Percentiles rank a stretch among this genome's conserved stretches.
Conservation (phyloP, 164 flowering plant species). For the Akebia trifoliata region DNA sequence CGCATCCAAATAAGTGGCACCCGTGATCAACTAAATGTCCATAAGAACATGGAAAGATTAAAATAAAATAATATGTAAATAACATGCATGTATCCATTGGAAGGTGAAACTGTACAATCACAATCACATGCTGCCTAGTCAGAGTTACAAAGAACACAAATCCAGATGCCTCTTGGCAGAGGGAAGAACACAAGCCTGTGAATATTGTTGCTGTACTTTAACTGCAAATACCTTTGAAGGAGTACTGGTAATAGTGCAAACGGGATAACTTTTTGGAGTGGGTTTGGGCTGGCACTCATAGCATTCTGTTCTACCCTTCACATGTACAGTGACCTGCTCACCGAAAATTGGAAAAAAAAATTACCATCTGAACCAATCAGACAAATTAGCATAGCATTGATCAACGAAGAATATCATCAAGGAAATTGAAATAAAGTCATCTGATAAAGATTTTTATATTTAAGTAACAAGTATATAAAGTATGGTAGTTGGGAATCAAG, state of each 20-base stretch:
- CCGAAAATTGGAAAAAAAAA: constrained; percentile 8
- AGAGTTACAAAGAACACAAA: too few species aligned
- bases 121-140: too few species aligned
- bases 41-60: neutral
- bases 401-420: neutral
- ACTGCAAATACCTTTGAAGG: constrained; percentile 74
- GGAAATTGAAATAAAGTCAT: neutral
- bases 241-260: constrained; percentile 98
- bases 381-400: neutral
- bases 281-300: constrained; percentile 97
- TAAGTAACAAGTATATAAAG: neutral
- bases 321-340: constrained; percentile 84
- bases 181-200: neutral
- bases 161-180: too few species aligned
- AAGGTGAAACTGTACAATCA: too few species aligned
- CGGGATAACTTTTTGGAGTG: constrained; percentile 93
- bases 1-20: constrained; percentile 1
- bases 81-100: too few species aligned
- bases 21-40: neutral
- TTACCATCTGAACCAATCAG: neutral
- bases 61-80: neutral
- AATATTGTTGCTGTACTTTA: constrained; percentile 6
- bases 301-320: constrained; percentile 92
- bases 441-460: neutral
- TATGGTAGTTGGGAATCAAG: neutral